Base-by-base conservation (phyloP, 2,329 filamentous ascomycete species). In the Rachicladosporium sp. region DNA sequence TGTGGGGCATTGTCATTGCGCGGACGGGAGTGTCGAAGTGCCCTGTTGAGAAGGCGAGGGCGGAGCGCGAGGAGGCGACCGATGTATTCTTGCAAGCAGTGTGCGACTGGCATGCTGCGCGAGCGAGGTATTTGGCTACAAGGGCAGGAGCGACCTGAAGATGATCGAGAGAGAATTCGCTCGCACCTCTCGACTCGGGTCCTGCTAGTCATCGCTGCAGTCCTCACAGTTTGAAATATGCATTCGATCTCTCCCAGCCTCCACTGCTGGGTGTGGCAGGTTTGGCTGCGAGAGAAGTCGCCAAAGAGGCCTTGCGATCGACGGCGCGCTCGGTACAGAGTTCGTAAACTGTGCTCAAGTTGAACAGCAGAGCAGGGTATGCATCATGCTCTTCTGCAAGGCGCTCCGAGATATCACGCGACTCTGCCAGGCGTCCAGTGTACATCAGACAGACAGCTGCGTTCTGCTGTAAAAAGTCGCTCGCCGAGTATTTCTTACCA, bases 281-380 rank as follows among this genome's bases (percentile, higher is more conserved):
- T 29, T 46, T 47, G 4, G 36, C 34, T 4, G 53, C 53, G 11
- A 50, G 42, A 30, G 38, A 41, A n/a, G 49, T 39, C 7, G 82
- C 78, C 11, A 96, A 66, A 19, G 65, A 67, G 23, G 74, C 60
- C 67, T 96, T 96, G 50, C 82, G 61, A 9, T 71, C 71, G 36
- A 74, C 68, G 32, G 84, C 75, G 45, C 74, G 73, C 51, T 96
- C 88, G 0, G 83, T 88, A 56, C 83, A 91, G 6, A 96, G 70
- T 61, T 96, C 91, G 57, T 93, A 96, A 51, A 94, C 76, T 0
- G 89, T 96, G 8, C 80, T 78, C 9, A 98, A 62, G 57, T 96
- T 96, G 63, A 95, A 93, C 0, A 93, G 74, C 2, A 94, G 64
- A 1, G 83, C 83, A 46, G 83, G 79, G 42, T 89, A 95, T 0